phyloP scores from a whole-genome alignment of 352 stramenopile genomes.

The Phytophthora cryptogea region DNA sequence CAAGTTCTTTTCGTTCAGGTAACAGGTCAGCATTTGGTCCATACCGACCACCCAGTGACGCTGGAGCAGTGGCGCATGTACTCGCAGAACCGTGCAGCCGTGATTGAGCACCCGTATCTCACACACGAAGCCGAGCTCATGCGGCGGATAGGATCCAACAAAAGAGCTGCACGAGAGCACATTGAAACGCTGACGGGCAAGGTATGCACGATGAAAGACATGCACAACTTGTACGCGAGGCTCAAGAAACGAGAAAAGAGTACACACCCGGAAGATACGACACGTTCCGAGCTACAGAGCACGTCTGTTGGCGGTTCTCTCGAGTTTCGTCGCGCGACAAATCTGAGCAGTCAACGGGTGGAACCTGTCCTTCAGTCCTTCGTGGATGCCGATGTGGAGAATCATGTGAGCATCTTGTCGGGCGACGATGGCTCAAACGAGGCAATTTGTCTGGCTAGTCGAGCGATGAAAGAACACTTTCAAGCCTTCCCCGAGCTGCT shows the following conservation, averaged over 20 bases:
- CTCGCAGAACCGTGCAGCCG: constrained; percentile 75
- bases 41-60: constrained; percentile 66
- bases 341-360: constrained; percentile 27
- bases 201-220: constrained; percentile 82
- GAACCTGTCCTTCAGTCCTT: constrained; percentile 69
- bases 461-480: constrained; percentile 77
- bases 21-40: constrained; percentile 59
- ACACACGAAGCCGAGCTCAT: constrained; percentile 76
- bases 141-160: constrained; percentile 72
- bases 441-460: constrained; percentile 71
- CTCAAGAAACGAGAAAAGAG: constrained; percentile 63
- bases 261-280: not conserved
- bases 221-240: constrained; percentile 75
- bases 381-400: constrained; percentile 71
- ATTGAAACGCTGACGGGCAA: constrained; percentile 70
- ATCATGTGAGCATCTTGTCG: constrained; percentile 76
- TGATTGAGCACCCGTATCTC: constrained; percentile 72
- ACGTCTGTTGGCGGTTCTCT: not conserved
- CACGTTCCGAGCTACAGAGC: constrained; percentile 1
- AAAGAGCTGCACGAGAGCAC: constrained; percentile 58
- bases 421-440: constrained; percentile 76
- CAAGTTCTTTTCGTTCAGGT: constrained; percentile 72
- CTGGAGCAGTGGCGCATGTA: constrained; percentile 80
- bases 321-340: not conserved
- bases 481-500: constrained; percentile 64